Evolutionary conservation across 495 filamentous ascomycete genomes (phyloP).

Genomic region (Penicillium bialowiezense): DNA sequence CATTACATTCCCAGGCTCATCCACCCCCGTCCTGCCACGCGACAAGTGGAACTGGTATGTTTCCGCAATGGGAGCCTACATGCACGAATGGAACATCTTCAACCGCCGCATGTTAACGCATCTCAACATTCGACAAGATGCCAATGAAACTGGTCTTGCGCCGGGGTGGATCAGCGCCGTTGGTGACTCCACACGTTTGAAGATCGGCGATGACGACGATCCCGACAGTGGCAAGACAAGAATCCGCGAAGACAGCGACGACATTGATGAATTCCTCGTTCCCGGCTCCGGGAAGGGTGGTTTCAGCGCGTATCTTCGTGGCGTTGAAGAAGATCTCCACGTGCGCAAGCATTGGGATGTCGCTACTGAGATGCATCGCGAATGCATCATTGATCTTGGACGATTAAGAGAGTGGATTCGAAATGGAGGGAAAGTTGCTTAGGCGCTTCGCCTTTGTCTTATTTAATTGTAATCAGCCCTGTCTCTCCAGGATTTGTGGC

Average conservation of each 20-base stretch:
- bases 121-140: slow-evolving; percentile 60
- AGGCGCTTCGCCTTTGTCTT: background rate
- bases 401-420: slow-evolving; percentile 52
- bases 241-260: slow-evolving; percentile 8
- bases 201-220: slow-evolving; percentile 19
- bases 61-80: slow-evolving; percentile 61
- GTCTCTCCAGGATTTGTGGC: background rate
- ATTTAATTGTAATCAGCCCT: background rate
- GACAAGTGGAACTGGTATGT: slow-evolving; percentile 60
- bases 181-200: slow-evolving; percentile 45
- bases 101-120: slow-evolving; percentile 64
- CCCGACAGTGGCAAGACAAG: slow-evolving; percentile 16
- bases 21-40: slow-evolving; percentile 30
- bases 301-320: slow-evolving; percentile 56
- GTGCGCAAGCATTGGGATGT: slow-evolving; percentile 64
- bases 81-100: slow-evolving; percentile 66
- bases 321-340: slow-evolving; percentile 60
- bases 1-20: slow-evolving; percentile 18
- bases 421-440: slow-evolving; percentile 35
- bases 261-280: slow-evolving; percentile 25
- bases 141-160: slow-evolving; percentile 47
- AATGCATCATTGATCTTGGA: slow-evolving; percentile 58
- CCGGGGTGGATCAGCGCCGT: slow-evolving; percentile 55
- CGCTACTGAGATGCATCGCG: slow-evolving; percentile 60
- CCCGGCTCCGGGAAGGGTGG: slow-evolving; percentile 38